Conservation (phyloP, 331 rosid species). For the Spiraea crenata region DNA sequence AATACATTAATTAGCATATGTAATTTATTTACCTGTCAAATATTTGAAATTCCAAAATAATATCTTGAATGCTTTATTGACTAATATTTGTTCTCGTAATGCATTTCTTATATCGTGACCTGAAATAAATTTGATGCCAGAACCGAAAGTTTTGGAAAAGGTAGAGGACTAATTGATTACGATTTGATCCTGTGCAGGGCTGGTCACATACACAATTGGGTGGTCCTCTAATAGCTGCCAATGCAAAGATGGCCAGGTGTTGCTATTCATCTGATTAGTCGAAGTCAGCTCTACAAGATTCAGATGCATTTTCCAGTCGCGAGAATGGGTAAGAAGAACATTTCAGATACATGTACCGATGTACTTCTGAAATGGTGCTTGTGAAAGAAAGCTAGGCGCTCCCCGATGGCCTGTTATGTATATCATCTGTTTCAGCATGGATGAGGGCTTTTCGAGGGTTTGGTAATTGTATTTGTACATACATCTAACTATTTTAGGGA, state of each 20-base stretch:
- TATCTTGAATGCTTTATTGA: background rate
- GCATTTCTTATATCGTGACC: too few species aligned
- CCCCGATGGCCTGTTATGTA: background rate
- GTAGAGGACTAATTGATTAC: background rate
- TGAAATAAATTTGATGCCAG: too few species aligned
- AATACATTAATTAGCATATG: background rate
- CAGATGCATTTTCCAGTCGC: background rate
- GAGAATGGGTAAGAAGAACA: background rate
- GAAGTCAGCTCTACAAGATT: constrained; percentile 10
- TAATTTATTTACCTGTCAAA: background rate
- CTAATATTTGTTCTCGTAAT: background rate
- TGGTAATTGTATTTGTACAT: constrained; percentile 48
- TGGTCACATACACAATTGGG: constrained; percentile 4
- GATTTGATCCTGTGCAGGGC: constrained; percentile 26
- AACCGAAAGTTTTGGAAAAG: background rate
- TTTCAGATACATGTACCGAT: background rate
- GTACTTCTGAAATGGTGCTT: background rate
- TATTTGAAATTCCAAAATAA: background rate
- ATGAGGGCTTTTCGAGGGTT: constrained; percentile 44
- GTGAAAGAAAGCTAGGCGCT: background rate
- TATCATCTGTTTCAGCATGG: constrained; percentile 28
- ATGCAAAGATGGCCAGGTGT: constrained; percentile 25
- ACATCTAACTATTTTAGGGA: constrained; percentile 36
- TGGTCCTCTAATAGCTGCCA: constrained; percentile 11
- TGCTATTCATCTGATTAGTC: constrained; percentile 2